Evolutionary conservation across 2,329 filamentous ascomycete species (phyloP).

Genomic region (Daldinia sp.): DNA sequence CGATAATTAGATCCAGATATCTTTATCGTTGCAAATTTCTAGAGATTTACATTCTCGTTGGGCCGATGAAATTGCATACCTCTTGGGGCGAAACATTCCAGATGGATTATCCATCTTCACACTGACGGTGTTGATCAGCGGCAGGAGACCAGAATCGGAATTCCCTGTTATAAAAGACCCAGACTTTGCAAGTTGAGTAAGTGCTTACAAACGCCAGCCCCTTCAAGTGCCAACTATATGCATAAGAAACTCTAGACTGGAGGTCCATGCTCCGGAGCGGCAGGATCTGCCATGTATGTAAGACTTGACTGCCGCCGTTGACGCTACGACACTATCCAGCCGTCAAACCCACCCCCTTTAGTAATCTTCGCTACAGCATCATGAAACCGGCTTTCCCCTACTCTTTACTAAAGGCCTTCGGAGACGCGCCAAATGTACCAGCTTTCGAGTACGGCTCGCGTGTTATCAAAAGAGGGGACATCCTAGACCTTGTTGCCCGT

Average conservation of each 20-base stretch:
- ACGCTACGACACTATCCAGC: background rate
- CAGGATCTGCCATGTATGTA: conserved; percentile 8
- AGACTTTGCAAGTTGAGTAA: conserved; percentile 14
- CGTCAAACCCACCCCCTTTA: background rate
- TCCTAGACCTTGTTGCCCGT: conserved; percentile 13
- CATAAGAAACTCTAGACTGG: background rate
- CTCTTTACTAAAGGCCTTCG: conserved; percentile 18
- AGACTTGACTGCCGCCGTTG: background rate
- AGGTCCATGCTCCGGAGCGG: background rate
- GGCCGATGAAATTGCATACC: background rate
- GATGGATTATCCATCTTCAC: background rate
- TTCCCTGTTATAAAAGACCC: background rate
- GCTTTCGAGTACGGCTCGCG: conserved; percentile 26
- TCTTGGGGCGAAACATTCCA: no score
- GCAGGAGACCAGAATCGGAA: background rate
- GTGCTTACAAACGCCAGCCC: conserved; percentile 28
- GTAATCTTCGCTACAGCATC: background rate
- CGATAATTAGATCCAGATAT: background rate
- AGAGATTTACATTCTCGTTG: background rate
- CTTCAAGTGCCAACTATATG: background rate
- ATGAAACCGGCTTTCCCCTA: conserved; percentile 12
- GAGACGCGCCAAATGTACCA: conserved; percentile 9
- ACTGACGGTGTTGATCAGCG: background rate
- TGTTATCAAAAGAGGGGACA: conserved; percentile 13
- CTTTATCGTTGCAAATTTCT: background rate